These are phyloP conservation scores for Passalora sequoiae DNA, from an alignment of 2,329 filamentous ascomycete species.

Conservation along the genomic window DNA sequence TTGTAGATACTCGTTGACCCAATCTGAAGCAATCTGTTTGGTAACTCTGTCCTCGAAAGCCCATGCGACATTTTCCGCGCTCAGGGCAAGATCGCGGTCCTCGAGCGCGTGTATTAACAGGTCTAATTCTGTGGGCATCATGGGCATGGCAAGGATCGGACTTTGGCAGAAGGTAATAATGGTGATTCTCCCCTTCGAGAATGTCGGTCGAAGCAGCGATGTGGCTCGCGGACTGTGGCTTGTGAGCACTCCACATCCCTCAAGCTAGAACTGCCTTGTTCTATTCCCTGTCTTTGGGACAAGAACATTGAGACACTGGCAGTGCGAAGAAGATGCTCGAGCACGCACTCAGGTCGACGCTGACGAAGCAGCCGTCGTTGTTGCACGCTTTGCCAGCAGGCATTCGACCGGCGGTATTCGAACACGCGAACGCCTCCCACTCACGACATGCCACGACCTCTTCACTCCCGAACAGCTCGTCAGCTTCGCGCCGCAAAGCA, in stretches of 20 bases:
- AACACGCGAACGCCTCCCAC: slow-evolving; percentile 4
- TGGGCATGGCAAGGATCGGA: background rate
- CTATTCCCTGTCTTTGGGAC: no score
- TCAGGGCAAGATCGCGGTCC: slow-evolving; percentile 42
- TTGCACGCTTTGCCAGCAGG: slow-evolving; percentile 12
- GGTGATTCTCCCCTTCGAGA: no score
- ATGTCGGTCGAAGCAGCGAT: no score
- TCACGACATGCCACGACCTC: slow-evolving; percentile 22
- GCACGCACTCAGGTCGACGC: slow-evolving; percentile 5
- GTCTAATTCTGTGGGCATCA: slow-evolving; percentile 30
- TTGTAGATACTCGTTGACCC: slow-evolving; percentile 47
- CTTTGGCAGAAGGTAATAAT: background rate
- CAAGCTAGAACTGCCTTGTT: no score
- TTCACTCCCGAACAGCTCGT: slow-evolving; percentile 25
- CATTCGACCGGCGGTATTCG: slow-evolving; percentile 4
- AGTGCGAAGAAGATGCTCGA: slow-evolving; percentile 15
- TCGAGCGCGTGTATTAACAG: slow-evolving; percentile 42
- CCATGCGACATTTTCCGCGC: slow-evolving; percentile 44
- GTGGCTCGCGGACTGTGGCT: no score
- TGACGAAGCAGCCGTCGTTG: slow-evolving; percentile 11
- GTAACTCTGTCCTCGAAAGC: slow-evolving; percentile 44
- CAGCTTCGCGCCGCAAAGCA: slow-evolving; percentile 55
- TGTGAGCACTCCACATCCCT: background rate
- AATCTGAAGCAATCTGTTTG: slow-evolving; percentile 37
- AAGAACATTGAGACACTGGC: no score